These are phyloP conservation scores for Coleophoma eucalyptorum DNA, from an alignment of 2,329 filamentous ascomycete species.

Conservation along the genomic window DNA sequence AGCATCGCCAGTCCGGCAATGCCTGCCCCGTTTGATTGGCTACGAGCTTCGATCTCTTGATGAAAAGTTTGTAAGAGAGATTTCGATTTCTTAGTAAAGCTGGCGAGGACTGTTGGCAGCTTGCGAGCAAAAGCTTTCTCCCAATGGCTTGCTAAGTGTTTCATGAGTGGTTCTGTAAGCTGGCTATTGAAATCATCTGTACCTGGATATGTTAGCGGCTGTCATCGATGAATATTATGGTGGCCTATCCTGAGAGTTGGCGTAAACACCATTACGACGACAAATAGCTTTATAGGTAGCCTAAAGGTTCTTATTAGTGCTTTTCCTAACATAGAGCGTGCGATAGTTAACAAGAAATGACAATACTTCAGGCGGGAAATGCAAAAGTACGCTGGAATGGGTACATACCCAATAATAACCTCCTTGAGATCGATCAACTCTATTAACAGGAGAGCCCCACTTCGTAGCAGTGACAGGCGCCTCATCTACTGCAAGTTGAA, in stretches of 20 bases:
- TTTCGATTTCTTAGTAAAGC: slow-evolving; percentile 28
- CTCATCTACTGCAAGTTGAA: slow-evolving; percentile 32
- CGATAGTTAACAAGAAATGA: too few species aligned
- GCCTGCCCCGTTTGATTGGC: slow-evolving; percentile 31
- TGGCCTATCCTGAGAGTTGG: slow-evolving; percentile 25
- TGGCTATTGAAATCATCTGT: slow-evolving; percentile 36
- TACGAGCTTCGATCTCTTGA: slow-evolving; percentile 33
- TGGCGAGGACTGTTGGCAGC: slow-evolving; percentile 34
- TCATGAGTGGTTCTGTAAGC: slow-evolving; percentile 22
- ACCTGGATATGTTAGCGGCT: slow-evolving; percentile 11
- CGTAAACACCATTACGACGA: slow-evolving; percentile 43
- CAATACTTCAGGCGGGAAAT: too few species aligned
- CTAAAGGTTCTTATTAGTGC: too few species aligned
- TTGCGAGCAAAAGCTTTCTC: slow-evolving; percentile 33
- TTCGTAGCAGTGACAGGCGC: slow-evolving; percentile 29
- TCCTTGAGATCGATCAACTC: slow-evolving; percentile 32
- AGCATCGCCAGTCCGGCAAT: slow-evolving; percentile 35
- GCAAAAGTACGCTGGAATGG: too few species aligned
- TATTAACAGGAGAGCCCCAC: slow-evolving; percentile 34
- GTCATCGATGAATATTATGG: background rate
- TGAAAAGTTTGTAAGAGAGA: slow-evolving; percentile 36
- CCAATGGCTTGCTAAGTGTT: slow-evolving; percentile 17
- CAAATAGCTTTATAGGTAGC: slow-evolving; percentile 54
- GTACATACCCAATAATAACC: slow-evolving; percentile 37
- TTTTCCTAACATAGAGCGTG: too few species aligned